Base-by-base conservation (phyloP, 2,329 filamentous ascomycete genomes). In the Diaporthe vaccinii region DNA sequence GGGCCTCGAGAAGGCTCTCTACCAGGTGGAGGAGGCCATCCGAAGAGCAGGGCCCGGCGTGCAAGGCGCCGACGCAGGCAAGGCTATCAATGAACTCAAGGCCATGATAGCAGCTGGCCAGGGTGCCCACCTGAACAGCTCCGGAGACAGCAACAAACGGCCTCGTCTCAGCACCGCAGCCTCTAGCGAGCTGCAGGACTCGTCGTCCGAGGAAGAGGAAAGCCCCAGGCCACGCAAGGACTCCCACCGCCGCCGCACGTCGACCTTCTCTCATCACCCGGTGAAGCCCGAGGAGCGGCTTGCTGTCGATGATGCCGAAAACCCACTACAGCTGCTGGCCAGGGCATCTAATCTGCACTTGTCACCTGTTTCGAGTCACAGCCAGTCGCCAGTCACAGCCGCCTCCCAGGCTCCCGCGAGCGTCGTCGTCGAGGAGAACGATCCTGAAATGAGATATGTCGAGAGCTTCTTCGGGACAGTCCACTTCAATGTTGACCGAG, bases 1-100 rank as follows among this genome's bases (percentile, higher is more conserved):
- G 22, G 93, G 93, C 0, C 84, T 95, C 41, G 93, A 94, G 77
- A 95, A 94, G 83, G 93, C 93, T 4, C 88, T 95, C 28, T 91
- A 91, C 79, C 93, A 94, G 80, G 92, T 95, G 76, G 92, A 94
- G 80, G 91, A 94, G 81, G 93, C 92, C 17, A 85, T 93, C 73
- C 87, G 90, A 80, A 85, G 91, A 14, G 74, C 71, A 67, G 88
- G 90, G 34, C 82, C 87, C 70, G 85, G 87, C 61, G 79, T 85
- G 25, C 84, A 85, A 71, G 84, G 83, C 39, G 80, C 83, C 0
- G 86, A 88, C 36, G 87, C 88, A 72, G 84, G 85, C 58, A 86
- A 86, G 75, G 83, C 88, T 44, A 84, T 89, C 58, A 80, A 84
- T 9, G 84, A 86, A 76, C 83, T 87, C 28, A 84, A 85, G 62